These are phyloP conservation scores for Vaccinium macrocarpon DNA, from an alignment of 148 eudicot genomes.

Conservation along the genomic window DNA sequence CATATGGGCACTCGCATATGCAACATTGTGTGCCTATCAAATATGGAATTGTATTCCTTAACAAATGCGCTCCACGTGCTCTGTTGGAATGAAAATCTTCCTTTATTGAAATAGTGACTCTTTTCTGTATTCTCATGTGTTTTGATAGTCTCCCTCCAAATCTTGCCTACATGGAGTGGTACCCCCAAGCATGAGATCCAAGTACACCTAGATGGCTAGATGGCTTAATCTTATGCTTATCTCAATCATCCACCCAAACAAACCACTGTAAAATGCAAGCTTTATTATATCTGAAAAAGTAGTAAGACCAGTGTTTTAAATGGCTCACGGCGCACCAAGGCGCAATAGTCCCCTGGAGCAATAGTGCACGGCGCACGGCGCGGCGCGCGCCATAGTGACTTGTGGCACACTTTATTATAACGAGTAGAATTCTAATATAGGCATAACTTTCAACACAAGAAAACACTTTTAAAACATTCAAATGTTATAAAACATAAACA, in stretches of 20 bases:
- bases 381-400: too few relatives aligned
- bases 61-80: not conserved
- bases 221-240: not conserved
- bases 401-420: too few relatives aligned
- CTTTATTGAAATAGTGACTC: not conserved
- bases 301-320: too few relatives aligned
- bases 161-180: not conserved
- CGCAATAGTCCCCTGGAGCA: too few relatives aligned
- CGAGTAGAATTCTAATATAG: too few relatives aligned
- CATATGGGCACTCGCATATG: too few relatives aligned
- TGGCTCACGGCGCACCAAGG: too few relatives aligned
- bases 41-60: not conserved
- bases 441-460: too few relatives aligned
- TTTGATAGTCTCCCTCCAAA: not conserved
- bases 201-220: not conserved
- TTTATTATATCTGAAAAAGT: not conserved
- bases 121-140: not conserved
- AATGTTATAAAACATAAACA: too few relatives aligned
- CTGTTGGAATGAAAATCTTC: not conserved
- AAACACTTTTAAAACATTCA: too few relatives aligned
- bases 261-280: not conserved
- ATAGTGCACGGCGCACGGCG: too few relatives aligned
- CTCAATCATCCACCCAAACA: not conserved
- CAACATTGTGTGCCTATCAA: too few relatives aligned
- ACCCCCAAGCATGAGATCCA: not conserved